Evolutionary conservation across 2,329 filamentous ascomycete species (phyloP).

Genomic region (Akanthomyces dipterigenus): DNA sequence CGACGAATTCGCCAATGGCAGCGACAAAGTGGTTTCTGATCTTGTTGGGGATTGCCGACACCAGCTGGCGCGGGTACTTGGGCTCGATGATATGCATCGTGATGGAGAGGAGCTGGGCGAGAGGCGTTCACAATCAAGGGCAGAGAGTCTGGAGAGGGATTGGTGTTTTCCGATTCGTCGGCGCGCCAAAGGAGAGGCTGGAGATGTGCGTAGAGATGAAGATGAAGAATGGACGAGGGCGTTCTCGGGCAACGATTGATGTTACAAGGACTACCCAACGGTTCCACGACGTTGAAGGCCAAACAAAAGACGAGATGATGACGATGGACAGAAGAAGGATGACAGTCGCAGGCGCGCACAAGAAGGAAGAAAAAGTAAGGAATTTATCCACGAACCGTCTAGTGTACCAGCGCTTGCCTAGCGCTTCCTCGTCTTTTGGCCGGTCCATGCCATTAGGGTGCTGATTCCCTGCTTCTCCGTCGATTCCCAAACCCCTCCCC

Average conservation of each 20-base stretch:
- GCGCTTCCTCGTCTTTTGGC: background rate
- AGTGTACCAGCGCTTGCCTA: background rate
- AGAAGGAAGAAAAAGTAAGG: background rate
- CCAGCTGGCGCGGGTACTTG: conserved; percentile 7
- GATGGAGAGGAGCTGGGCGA: background rate
- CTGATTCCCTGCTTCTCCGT: background rate
- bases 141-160: background rate
- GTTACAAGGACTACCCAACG: background rate
- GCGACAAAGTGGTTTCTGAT: conserved; percentile 12
- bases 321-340: background rate
- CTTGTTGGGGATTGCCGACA: conserved; percentile 13
- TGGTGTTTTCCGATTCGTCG: too few relatives aligned
- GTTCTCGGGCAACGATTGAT: background rate
- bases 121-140: background rate
- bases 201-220: background rate
- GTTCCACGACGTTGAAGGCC: background rate
- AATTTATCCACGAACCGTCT: background rate
- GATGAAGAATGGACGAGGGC: background rate
- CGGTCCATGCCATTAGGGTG: background rate
- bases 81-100: conserved; percentile 7
- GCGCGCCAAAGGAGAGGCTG: background rate
- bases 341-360: background rate
- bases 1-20: conserved; percentile 30
- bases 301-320: background rate
- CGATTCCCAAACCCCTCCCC: background rate